Base-by-base conservation (phyloP, 2,329 filamentous ascomycete species). In the Cladosporium sp. region DNA sequence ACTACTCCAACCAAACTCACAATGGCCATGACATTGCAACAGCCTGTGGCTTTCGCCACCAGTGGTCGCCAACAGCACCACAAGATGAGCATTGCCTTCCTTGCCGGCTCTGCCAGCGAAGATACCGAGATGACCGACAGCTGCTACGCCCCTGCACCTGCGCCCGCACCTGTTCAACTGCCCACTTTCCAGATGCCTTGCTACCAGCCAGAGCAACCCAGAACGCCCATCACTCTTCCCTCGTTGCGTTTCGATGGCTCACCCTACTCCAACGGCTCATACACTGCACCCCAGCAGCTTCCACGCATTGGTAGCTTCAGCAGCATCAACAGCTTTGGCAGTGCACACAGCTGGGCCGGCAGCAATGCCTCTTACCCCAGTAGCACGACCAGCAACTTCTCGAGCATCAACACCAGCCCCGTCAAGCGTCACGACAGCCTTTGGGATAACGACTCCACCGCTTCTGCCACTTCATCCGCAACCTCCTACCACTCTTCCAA, bases 21-120 rank as follows among this genome's bases (percentile, higher is more conserved):
- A 54, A 54, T 54, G 51, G 39, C 51, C 51, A 54, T 54, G 51
- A 54, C 51, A 44, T 35, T 54, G 19, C 37, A 40, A 45, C 51
- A 54, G 39, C 51, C 51, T 2, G 51, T 54, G 39, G 51, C 51
- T 13, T 54, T 54, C 28, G 40, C 51, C 17, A 34, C 24, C 39
- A 44, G 24, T 45, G 39, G 51, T 24, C 51, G 51, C 28, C 51
- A 54, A 40, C 51, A 54, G 39, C 51, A 54, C 51, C 37, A 54
- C 39, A 54, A 54, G 51, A 54, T 54, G 51, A 54, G 51, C 51
- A 54, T 54, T 20, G 51, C 51, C n/a, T 54, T 54, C 51, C 37
- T 54, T 12, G 28, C 47, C 37, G 47, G 47, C 3, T 17, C 35
- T 25, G 28, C 37, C 39, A 54, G 24, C 39, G 51, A 54, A 15